phyloP scores from a whole-genome alignment of 2,329 filamentous ascomycete species.

The Stylonectria norvegica region DNA sequence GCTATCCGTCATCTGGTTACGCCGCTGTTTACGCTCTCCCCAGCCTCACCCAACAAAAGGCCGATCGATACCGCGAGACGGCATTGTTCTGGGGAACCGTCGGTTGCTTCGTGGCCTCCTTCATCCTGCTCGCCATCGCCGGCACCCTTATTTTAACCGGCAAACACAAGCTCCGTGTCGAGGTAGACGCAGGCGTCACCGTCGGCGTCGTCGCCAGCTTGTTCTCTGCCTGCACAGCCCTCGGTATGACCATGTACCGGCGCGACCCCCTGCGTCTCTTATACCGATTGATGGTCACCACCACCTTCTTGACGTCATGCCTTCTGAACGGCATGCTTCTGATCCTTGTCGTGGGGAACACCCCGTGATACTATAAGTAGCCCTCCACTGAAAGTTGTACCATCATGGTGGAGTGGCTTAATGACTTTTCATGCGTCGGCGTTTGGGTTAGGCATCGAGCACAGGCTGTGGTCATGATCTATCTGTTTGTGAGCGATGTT shows the following conservation, averaged over 20 bases:
- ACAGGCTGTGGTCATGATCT: slow-evolving; percentile 8
- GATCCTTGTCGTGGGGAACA: slow-evolving; percentile 40
- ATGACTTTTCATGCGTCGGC: slow-evolving; percentile 7
- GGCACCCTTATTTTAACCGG: slow-evolving; percentile 65
- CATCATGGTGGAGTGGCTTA: slow-evolving; percentile 2
- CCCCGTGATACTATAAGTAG: slow-evolving; percentile 24
- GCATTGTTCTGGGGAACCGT: slow-evolving; percentile 54
- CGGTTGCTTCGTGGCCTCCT: slow-evolving; percentile 55
- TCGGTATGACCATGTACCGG: slow-evolving; percentile 57
- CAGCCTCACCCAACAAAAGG: slow-evolving; percentile 48
- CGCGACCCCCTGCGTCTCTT: slow-evolving; percentile 41
- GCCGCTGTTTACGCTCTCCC: slow-evolving; percentile 53
- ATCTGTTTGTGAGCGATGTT: slow-evolving; percentile 1
- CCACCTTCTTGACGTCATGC: slow-evolving; percentile 36
- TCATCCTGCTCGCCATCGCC: slow-evolving; percentile 62
- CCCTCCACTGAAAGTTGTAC: not conserved
- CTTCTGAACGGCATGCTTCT: slow-evolving; percentile 44
- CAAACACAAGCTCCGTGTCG: slow-evolving; percentile 61
- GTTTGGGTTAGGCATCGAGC: slow-evolving; percentile 21
- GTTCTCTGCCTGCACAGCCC: slow-evolving; percentile 58
- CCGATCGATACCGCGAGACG: slow-evolving; percentile 49
- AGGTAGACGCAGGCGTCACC: slow-evolving; percentile 71
- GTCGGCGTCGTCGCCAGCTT: slow-evolving; percentile 66
- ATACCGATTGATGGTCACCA: slow-evolving; percentile 42
- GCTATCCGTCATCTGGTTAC: slow-evolving; percentile 49